Base-by-base conservation (phyloP, 441 rosid species). In the Gossypium gossypioides region DNA sequence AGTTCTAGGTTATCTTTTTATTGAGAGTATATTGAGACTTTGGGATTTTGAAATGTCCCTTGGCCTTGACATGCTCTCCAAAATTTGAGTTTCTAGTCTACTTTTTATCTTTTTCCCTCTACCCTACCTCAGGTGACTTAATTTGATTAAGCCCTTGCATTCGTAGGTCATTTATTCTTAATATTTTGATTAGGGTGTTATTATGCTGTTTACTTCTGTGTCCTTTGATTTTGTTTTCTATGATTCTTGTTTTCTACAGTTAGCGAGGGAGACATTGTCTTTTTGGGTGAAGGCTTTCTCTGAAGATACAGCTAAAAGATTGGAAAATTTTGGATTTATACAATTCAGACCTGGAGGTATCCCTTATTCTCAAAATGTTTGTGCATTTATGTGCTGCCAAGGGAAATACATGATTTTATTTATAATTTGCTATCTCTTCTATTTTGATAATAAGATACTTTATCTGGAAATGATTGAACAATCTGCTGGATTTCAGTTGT, bases 221-320 rank as follows among this genome's bases (percentile, higher is more conserved):
- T n/a, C 32, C 1, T 61, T 72, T 80, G 56, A n/a, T 77, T 44
- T 61, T 44, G 22, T 48, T 10, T 74, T 79, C 72, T 69, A 55
- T 64, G 70, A 34, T 68, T 4, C 18, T 32, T 74, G 65, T 74
- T 74, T 77, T 77, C 55, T 83, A 57, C 88, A 95, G 99, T 83
- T 95, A 80, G 96, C 97, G 34, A 92, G 99, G 82, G 99, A 95
- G 83, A 81, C 97, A 2, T 75, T 95, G 79, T 95, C 99, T 73
- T 95, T 91, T 82, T 95, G 99, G 99, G 98, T 92, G 73, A 95
- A 95, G 82, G 99, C 99, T 76, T 95, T 92, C 79, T 95, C 99
- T 19, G 96, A 90, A 83, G 99, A 92, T 75, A 95, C 99, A 48
- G 92, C 99, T n/a, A 95, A 95, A 84, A 86, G 99, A 78, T 82